Evolutionary conservation across 1,284 basidiomycete species (phyloP).

Genomic region (Cerrena zonata): DNA sequence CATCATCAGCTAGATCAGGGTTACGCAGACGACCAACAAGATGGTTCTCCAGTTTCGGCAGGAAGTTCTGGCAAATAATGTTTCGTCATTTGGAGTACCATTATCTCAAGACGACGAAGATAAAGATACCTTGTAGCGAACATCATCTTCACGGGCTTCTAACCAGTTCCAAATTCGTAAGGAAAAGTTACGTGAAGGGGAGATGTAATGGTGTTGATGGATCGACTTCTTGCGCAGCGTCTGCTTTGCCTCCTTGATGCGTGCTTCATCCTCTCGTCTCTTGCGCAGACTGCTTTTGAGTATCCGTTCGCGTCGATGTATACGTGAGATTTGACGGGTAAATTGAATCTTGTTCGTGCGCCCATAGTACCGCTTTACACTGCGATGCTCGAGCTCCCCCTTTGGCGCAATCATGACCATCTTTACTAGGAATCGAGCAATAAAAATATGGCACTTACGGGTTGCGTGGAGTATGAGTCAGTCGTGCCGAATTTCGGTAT

Average conservation of each 20-base stretch:
- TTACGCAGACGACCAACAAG: not conserved
- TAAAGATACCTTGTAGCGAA: no score
- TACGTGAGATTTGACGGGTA: not conserved
- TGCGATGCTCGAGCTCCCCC: conserved; percentile 8
- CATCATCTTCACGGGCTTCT: not conserved
- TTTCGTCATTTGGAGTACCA: no score
- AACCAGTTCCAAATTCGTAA: not conserved
- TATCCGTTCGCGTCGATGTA: no score
- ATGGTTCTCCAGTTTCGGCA: not conserved
- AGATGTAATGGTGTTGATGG: conserved; percentile 3
- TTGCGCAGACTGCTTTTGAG: no score
- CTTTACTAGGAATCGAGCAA: no score
- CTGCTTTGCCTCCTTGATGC: no score
- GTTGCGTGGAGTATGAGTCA: conserved; percentile 21
- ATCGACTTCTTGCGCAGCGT: no score
- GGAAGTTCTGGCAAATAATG: not conserved
- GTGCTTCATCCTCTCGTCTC: no score
- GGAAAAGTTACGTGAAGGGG: not conserved
- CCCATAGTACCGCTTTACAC: conserved; percentile 4
- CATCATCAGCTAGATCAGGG: not conserved
- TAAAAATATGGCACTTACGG: no score
- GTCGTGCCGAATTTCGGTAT: conserved; percentile 20
- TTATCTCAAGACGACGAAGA: no score
- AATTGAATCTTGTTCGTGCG: conserved; percentile 4
- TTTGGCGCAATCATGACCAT: no score